phyloP scores from a whole-genome alignment of 129 eudicot species.

The Flaveria robusta region DNA sequence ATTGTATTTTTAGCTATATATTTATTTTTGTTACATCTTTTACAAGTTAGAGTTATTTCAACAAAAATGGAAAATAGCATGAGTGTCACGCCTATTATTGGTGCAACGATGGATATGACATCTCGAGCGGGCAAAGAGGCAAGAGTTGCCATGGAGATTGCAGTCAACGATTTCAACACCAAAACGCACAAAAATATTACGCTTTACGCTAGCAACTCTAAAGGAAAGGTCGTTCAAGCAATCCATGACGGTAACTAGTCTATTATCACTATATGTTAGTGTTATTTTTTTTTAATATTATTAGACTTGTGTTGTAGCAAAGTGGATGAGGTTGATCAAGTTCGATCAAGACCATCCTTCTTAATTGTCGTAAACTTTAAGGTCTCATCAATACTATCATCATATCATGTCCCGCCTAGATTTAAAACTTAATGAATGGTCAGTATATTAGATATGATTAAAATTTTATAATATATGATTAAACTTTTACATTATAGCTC shows the following conservation, averaged over 20 bases:
- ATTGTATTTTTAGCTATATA: neutral
- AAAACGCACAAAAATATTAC: slow-evolving; percentile 16
- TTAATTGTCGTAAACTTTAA: neutral
- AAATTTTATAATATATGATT: neutral
- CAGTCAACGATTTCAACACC: slow-evolving; percentile 33
- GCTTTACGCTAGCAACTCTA: slow-evolving; percentile 29
- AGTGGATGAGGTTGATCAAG: neutral
- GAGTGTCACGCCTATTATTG: slow-evolving; percentile 19
- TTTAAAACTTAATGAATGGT: too few relatives aligned
- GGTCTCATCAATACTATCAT: too few relatives aligned
- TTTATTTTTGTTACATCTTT: neutral
- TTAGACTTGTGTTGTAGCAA: neutral
- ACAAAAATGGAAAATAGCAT: neutral
- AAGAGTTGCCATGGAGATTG: slow-evolving; percentile 49
- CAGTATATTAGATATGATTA: neutral
- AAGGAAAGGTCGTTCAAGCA: slow-evolving; percentile 23
- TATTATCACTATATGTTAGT: neutral
- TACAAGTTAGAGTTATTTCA: neutral
- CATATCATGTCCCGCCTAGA: too few relatives aligned
- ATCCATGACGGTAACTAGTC: slow-evolving; percentile 17
- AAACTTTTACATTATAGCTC: neutral
- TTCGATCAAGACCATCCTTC: neutral
- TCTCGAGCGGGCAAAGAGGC: slow-evolving; percentile 54
- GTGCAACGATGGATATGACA: slow-evolving; percentile 42
- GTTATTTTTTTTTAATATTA: neutral